phyloP scores from a whole-genome alignment of 257 asterid genomes.

The Capsicum chinense region DNA sequence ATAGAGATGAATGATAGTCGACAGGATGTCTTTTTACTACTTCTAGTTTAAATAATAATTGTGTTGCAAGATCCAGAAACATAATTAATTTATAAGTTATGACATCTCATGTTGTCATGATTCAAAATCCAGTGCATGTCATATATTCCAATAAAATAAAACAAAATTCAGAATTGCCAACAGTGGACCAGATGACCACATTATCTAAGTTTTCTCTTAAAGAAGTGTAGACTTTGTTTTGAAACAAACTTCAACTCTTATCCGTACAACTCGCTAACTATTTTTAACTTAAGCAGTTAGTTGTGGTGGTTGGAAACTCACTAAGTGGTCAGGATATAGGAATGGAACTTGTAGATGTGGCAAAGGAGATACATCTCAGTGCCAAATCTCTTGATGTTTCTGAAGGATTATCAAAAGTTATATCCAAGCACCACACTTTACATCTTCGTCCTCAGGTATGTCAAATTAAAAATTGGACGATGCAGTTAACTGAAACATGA shows the following conservation, averaged over 20 bases:
- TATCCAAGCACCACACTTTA: conserved; percentile 61
- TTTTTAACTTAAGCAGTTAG: conserved; percentile 53
- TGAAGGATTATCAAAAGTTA: conserved; percentile 68
- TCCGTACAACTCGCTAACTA: background rate
- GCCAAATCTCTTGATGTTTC: conserved; percentile 54
- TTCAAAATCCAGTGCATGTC: background rate
- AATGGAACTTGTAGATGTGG: conserved; percentile 73
- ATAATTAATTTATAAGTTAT: background rate
- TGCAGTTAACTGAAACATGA: conserved; percentile 4
- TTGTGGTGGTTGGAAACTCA: conserved; percentile 85
- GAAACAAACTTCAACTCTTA: conserved; percentile 32
- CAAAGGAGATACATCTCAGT: conserved; percentile 78
- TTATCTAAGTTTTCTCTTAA: conserved; percentile 14
- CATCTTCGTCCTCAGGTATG: conserved; percentile 71
- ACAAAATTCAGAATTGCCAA: background rate
- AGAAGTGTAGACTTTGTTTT: conserved; percentile 40
- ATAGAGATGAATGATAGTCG: background rate
- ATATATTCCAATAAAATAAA: background rate
- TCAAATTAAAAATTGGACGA: background rate
- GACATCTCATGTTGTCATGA: background rate
- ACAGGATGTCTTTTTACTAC: background rate
- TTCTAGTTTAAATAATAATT: background rate
- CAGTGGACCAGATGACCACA: background rate
- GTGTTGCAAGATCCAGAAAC: conserved; percentile 21
- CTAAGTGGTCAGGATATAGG: conserved; percentile 87